Percentiles rank a stretch among this genome's conserved stretches.
Evolutionary conservation across 805 yeast species (phyloP).

Genomic region (Yarrowia porcina): DNA sequence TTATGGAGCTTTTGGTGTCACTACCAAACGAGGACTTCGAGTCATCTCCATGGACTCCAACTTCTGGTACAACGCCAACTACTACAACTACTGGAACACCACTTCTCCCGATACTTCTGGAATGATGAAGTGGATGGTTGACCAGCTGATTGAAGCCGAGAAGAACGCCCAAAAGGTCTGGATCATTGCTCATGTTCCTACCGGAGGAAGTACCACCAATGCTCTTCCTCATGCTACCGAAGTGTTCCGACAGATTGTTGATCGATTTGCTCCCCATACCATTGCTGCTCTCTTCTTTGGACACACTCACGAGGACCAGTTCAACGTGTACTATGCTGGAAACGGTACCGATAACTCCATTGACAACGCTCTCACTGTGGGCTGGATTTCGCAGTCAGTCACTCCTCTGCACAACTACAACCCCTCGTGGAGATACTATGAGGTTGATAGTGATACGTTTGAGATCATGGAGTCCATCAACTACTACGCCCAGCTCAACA

Average conservation of each 20-base stretch:
- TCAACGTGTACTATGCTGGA: constrained; percentile 53
- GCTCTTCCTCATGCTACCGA: constrained; percentile 61
- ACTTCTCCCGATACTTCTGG: constrained; percentile 61
- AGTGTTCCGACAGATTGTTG: constrained; percentile 54
- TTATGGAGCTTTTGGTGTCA: constrained; percentile 59
- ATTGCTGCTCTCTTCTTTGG: constrained; percentile 70
- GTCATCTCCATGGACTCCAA: constrained; percentile 64
- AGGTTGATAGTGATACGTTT: constrained; percentile 59
- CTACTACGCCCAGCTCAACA: constrained; percentile 57
- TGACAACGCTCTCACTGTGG: constrained; percentile 50
- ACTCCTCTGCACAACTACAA: constrained; percentile 59
- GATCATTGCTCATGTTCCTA: constrained; percentile 69
- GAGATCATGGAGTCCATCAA: constrained; percentile 58
- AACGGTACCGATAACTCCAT: constrained; percentile 43
- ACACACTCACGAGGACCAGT: constrained; percentile 68
- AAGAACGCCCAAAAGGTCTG: constrained; percentile 60
- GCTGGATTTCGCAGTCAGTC: constrained; percentile 65
- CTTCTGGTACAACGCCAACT: constrained; percentile 62
- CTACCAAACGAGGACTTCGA: constrained; percentile 55
- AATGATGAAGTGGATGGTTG: constrained; percentile 55
- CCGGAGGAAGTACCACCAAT: constrained; percentile 45
- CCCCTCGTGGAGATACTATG: constrained; percentile 72
- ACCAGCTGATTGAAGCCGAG: constrained; percentile 62
- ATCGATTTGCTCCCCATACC: constrained; percentile 64
- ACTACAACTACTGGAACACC: constrained; percentile 49